These are phyloP conservation scores for Protomyces inundatus DNA, from an alignment of 1,139 yeast genomes.

Conservation along the genomic window DNA sequence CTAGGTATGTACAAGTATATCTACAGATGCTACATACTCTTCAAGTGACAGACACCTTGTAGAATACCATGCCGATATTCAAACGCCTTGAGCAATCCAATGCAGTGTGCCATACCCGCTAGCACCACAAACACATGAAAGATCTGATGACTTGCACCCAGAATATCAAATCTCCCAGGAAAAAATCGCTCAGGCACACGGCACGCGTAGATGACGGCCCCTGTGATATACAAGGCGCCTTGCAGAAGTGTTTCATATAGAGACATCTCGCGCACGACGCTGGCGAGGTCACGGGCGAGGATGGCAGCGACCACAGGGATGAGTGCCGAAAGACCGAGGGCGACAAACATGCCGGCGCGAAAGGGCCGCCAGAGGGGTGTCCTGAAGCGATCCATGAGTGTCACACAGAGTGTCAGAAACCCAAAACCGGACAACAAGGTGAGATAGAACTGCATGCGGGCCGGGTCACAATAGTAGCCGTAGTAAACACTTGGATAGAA, in stretches of 20 bases:
- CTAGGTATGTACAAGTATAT: too few species aligned
- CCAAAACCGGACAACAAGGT: conserved; percentile 55
- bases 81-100: conserved; percentile 59
- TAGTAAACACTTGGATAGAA: conserved; percentile 65
- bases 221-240: conserved; percentile 67
- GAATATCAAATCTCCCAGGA: conserved; percentile 46
- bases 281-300: conserved; percentile 42
- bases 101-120: conserved; percentile 74
- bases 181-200: conserved; percentile 68
- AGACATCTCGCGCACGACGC: conserved; percentile 51
- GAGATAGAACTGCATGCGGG: conserved; percentile 46
- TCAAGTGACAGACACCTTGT: neutral
- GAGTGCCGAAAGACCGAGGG: conserved; percentile 73
- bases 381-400: conserved; percentile 62
- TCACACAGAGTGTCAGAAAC: conserved; percentile 54
- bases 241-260: conserved; percentile 61
- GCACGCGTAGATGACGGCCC: conserved; percentile 73
- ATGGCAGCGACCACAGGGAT: conserved; percentile 61
- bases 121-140: conserved; percentile 76
- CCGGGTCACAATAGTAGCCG: conserved; percentile 54
- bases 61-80: conserved; percentile 35
- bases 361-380: conserved; percentile 67
- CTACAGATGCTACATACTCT: neutral
- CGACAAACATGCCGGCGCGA: conserved; percentile 71
- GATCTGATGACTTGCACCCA: conserved; percentile 69